A percentile compares a stretch with the other conserved stretches of the same genome.
phyloP scores from a whole-genome alignment of 257 asterid genomes.

The Leptodermis oblonga region DNA sequence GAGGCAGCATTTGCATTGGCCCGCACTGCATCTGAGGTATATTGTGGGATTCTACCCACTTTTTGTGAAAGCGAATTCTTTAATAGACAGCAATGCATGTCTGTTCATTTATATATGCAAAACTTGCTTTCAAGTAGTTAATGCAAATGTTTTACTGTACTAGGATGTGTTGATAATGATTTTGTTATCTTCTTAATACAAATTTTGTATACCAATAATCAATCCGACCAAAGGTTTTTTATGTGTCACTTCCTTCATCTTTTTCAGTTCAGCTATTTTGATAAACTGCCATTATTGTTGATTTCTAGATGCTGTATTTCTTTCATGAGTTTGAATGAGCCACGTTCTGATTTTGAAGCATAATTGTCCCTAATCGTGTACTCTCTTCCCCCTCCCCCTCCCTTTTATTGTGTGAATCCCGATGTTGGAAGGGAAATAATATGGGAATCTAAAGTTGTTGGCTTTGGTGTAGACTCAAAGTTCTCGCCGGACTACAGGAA shows the following conservation, averaged over 20 bases:
- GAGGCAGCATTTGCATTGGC: conserved; percentile 97
- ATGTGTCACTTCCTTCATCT: background rate
- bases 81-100: background rate
- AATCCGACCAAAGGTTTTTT: background rate
- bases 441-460: background rate
- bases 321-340: background rate
- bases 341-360: background rate
- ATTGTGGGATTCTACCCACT: conserved; percentile 7
- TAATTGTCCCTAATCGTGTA: background rate
- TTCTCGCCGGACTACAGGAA: background rate
- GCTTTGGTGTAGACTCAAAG: background rate
- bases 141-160: background rate
- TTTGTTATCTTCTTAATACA: background rate
- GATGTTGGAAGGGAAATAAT: background rate
- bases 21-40: conserved; percentile 79
- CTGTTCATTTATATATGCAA: background rate
- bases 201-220: background rate
- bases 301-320: background rate
- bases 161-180: background rate
- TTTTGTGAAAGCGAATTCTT: background rate
- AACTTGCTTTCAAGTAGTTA: background rate
- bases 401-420: background rate
- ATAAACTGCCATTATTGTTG: background rate
- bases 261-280: background rate
- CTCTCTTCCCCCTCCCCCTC: too few species aligned